Conservation (phyloP, 139 green algal species). For the Nannochloris sp. region DNA sequence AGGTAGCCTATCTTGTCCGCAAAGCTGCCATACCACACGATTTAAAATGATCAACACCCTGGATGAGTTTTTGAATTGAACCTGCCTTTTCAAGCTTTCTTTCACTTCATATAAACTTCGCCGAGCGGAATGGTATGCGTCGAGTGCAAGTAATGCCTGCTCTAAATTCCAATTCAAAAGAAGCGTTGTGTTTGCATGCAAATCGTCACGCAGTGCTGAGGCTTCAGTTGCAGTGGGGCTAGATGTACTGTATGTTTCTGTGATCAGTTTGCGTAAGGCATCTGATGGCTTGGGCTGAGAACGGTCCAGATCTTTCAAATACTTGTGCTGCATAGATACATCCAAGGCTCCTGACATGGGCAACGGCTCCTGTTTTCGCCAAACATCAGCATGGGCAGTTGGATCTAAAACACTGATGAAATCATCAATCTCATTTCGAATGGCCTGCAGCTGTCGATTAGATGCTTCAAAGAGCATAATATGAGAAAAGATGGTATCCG, state of each 20-base stretch:
- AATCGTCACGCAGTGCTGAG: too few relatives aligned
- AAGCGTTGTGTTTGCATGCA: slow-evolving; percentile 8
- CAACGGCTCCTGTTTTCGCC: not conserved
- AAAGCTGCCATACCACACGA: slow-evolving; percentile 38
- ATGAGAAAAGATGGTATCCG: too few relatives aligned
- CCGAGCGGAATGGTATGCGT: slow-evolving; percentile 13
- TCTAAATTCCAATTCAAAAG: slow-evolving; percentile 39
- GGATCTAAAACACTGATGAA: not conserved
- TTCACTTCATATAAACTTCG: slow-evolving; percentile 18
- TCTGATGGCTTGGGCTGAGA: too few relatives aligned
- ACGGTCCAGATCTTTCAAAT: too few relatives aligned
- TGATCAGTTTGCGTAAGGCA: too few relatives aligned
- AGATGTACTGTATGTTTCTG: too few relatives aligned
- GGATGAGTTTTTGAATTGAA: slow-evolving; percentile 21
- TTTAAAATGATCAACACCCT: slow-evolving; percentile 33
- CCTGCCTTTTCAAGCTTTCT: slow-evolving; percentile 10
- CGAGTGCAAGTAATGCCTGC: slow-evolving; percentile 19
- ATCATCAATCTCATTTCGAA: not conserved
- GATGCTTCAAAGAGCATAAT: not conserved
- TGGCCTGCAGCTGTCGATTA: not conserved
- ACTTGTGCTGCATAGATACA: too few relatives aligned
- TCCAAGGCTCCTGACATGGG: not conserved
- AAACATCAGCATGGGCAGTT: not conserved
- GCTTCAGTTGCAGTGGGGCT: too few relatives aligned
- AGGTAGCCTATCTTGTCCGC: slow-evolving; percentile 14